phyloP scores from a whole-genome alignment of 352 stramenopile species.

The Phytophthora pini region DNA sequence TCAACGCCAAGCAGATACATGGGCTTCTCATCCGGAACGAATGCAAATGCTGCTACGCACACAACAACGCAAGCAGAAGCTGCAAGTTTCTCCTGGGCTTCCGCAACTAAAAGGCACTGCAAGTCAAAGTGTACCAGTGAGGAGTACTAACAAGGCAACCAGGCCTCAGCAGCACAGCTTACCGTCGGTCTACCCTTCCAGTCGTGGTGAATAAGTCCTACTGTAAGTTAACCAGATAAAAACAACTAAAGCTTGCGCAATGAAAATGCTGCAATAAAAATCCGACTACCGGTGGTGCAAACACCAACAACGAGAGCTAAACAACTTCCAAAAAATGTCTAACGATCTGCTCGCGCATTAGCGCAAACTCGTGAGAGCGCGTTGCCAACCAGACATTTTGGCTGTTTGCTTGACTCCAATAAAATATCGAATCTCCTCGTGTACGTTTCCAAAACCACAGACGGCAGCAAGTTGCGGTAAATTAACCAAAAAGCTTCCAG shows the following conservation, averaged over 20 bases:
- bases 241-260: too few relatives aligned
- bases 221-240: too few relatives aligned
- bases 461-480: conserved; percentile 25
- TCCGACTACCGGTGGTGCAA: too few relatives aligned
- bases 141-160: not conserved
- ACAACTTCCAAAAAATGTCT: too few relatives aligned
- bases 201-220: conserved; percentile 14
- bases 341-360: conserved; percentile 1
- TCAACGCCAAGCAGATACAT: conserved; percentile 25
- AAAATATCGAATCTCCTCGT: conserved; percentile 10
- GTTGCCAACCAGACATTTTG: conserved; percentile 11
- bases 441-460: conserved; percentile 17
- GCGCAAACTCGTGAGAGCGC: conserved; percentile 13
- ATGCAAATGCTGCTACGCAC: conserved; percentile 30
- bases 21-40: conserved; percentile 23
- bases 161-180: conserved; percentile 3
- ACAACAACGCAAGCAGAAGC: conserved; percentile 22
- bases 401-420: not conserved
- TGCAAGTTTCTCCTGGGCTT: conserved; percentile 6
- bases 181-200: conserved; percentile 14
- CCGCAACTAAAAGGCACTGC: conserved; percentile 4
- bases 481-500: conserved; percentile 32
- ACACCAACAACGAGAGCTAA: too few relatives aligned
- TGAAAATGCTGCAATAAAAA: too few relatives aligned
- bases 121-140: not conserved